Conservation (phyloP, 129 eudicot species). For the Saposhnikovia divaricata region DNA sequence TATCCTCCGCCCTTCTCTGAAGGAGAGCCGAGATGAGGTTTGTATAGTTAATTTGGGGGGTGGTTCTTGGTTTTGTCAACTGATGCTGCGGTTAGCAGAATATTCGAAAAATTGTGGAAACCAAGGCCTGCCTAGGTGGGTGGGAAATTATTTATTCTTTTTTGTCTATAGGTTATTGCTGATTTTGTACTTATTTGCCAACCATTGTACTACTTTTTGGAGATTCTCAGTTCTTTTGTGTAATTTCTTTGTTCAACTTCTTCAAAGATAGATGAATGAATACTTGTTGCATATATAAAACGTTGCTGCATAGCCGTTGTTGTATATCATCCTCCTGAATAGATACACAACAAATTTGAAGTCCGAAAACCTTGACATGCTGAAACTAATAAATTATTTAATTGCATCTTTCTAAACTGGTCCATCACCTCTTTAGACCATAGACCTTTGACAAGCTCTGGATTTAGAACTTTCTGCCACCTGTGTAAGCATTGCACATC, state of each 20-base stretch:
- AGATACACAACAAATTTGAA: too few species aligned
- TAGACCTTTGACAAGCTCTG: too few species aligned
- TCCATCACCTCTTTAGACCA: too few species aligned
- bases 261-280: neutral
- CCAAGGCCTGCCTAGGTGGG: conserved; percentile 18
- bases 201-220: neutral
- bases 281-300: neutral
- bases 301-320: neutral
- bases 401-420: too few species aligned
- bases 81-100: conserved; percentile 10
- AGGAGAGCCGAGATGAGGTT: conserved; percentile 3
- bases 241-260: neutral
- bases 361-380: too few species aligned
- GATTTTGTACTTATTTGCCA: conserved; percentile 13
- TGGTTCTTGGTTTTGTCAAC: conserved; percentile 20
- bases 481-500: too few species aligned
- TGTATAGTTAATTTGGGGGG: conserved; percentile 30
- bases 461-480: too few species aligned
- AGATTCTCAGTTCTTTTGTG: neutral
- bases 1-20: neutral
- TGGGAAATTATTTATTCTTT: conserved; percentile 20
- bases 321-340: too few species aligned
- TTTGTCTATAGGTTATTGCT: conserved; percentile 26
- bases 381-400: too few species aligned
- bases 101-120: neutral